Evolutionary conservation across 192 early-diverging fungal genomes (phyloP).

Genomic region (Coemansia sp.): DNA sequence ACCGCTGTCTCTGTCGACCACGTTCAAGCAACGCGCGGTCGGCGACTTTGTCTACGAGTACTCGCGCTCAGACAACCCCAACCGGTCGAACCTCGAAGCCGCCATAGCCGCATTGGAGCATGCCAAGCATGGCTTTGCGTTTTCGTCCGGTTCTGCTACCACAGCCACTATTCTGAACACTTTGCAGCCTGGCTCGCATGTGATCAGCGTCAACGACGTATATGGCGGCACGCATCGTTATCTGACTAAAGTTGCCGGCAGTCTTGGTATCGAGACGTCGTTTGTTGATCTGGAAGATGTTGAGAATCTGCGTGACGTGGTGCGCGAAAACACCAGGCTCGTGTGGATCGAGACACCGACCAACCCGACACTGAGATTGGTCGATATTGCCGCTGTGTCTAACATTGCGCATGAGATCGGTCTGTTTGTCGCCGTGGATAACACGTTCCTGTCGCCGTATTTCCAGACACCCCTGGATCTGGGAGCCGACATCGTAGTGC

Average conservation of each 20-base stretch:
- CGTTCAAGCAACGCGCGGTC: slow-evolving; percentile 91
- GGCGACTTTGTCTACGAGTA: slow-evolving; percentile 88
- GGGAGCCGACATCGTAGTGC: slow-evolving; percentile 96
- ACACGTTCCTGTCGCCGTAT: slow-evolving; percentile 86
- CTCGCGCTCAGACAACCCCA: slow-evolving; percentile 82
- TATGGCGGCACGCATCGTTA: slow-evolving; percentile 90
- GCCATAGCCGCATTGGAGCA: slow-evolving; percentile 92
- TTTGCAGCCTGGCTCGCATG: slow-evolving; percentile 68
- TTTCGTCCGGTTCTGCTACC: slow-evolving; percentile 79
- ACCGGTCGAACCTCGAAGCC: slow-evolving; percentile 70
- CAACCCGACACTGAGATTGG: slow-evolving; percentile 80
- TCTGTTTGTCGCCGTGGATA: slow-evolving; percentile 74
- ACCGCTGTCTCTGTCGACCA: slow-evolving; percentile 91
- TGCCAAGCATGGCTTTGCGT: slow-evolving; percentile 83
- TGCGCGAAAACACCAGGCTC: slow-evolving; percentile 74
- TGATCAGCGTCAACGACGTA: slow-evolving; percentile 86
- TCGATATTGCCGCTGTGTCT: slow-evolving; percentile 74
- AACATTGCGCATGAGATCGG: slow-evolving; percentile 63
- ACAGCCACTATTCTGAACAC: slow-evolving; percentile 79
- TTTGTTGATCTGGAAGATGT: slow-evolving; percentile 78
- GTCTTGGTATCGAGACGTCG: slow-evolving; percentile 65
- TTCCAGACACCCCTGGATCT: slow-evolving; percentile 87
- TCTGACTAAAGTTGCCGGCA: slow-evolving; percentile 78
- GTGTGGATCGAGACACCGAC: slow-evolving; percentile 89
- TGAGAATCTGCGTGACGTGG: slow-evolving; percentile 59